phyloP scores from a whole-genome alignment of 345 rosid species.

The Pelargonium nanum region DNA sequence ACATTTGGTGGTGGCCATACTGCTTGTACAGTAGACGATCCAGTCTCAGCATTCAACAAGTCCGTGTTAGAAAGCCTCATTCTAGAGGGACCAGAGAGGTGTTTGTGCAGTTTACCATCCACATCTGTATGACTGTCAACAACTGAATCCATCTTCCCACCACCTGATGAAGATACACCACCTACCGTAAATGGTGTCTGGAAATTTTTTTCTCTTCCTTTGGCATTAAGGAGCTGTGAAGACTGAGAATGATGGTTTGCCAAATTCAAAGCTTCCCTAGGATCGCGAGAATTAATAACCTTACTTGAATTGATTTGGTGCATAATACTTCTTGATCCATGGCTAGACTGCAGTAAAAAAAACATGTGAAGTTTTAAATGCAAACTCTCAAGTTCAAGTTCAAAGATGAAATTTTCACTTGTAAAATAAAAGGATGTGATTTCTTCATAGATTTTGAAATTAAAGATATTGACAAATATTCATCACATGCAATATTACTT shows the following conservation, averaged over 20 bases:
- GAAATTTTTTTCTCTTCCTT: slow-evolving; percentile 40
- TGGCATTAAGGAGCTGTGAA: slow-evolving; percentile 25
- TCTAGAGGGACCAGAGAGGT: slow-evolving; percentile 22
- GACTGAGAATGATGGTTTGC: slow-evolving; percentile 29
- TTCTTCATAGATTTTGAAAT: no score
- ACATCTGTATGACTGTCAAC: slow-evolving; percentile 17
- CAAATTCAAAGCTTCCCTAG: slow-evolving; percentile 42
- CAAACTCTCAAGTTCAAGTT: not conserved
- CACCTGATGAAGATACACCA: slow-evolving; percentile 30
- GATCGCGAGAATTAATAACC: slow-evolving; percentile 19
- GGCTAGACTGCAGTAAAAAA: slow-evolving; percentile 36
- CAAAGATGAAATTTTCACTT: not conserved
- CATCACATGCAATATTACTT: no score
- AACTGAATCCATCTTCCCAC: slow-evolving; percentile 29
- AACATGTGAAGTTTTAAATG: slow-evolving; percentile 7
- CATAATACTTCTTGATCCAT: slow-evolving; percentile 19
- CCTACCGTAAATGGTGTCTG: slow-evolving; percentile 32
- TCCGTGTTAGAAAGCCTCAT: slow-evolving; percentile 35
- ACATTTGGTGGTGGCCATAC: slow-evolving; percentile 54
- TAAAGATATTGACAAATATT: no score
- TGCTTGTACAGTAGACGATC: slow-evolving; percentile 17
- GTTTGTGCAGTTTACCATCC: not conserved
- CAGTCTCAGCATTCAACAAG: slow-evolving; percentile 23
- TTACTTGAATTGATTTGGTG: slow-evolving; percentile 25
- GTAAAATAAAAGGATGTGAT: no score